phyloP scores from a whole-genome alignment of 768 basidiomycete genomes.

The Kwoniella shandongensis region DNA sequence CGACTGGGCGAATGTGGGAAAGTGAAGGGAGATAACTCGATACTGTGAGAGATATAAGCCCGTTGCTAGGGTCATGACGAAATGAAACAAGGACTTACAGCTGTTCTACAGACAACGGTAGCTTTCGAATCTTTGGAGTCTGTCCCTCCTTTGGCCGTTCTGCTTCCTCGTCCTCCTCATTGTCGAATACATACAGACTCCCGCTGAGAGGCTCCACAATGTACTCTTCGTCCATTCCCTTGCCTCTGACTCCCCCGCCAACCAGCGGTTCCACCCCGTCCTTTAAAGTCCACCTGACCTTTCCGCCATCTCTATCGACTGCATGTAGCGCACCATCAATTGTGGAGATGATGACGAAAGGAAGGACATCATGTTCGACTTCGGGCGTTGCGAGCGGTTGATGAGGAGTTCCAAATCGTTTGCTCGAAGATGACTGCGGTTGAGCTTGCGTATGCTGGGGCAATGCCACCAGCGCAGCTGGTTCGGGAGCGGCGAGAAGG shows the following conservation, averaged over 20 bases:
- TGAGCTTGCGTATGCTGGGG: conserved; percentile 16
- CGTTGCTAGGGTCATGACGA: too few species aligned
- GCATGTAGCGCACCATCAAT: conserved; percentile 95
- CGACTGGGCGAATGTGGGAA: conserved; percentile 69
- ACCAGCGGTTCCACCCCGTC: conserved; percentile 53
- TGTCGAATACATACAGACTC: conserved; percentile 76
- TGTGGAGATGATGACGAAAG: conserved; percentile 84
- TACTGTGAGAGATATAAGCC: conserved; percentile 49
- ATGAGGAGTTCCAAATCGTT: conserved; percentile 4
- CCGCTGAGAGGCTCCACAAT: conserved; percentile 94
- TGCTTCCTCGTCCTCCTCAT: conserved; percentile 29
- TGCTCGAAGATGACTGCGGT: background rate
- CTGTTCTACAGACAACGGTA: conserved; percentile 88
- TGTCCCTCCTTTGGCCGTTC: conserved; percentile 17
- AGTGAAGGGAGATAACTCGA: conserved; percentile 80
- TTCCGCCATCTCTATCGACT: conserved; percentile 79
- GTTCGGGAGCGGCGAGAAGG: conserved; percentile 25
- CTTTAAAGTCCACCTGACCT: conserved; percentile 83
- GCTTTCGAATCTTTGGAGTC: conserved; percentile 64
- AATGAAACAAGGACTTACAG: conserved; percentile 55
- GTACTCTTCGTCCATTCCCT: conserved; percentile 67
- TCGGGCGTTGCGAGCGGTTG: conserved; percentile 18
- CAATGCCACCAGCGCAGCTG: conserved; percentile 40
- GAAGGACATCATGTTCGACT: conserved; percentile 65
- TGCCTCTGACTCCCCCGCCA: conserved; percentile 27